Conservation (phyloP, 2,329 filamentous ascomycete genomes). For the Ophiobolus disseminans region DNA sequence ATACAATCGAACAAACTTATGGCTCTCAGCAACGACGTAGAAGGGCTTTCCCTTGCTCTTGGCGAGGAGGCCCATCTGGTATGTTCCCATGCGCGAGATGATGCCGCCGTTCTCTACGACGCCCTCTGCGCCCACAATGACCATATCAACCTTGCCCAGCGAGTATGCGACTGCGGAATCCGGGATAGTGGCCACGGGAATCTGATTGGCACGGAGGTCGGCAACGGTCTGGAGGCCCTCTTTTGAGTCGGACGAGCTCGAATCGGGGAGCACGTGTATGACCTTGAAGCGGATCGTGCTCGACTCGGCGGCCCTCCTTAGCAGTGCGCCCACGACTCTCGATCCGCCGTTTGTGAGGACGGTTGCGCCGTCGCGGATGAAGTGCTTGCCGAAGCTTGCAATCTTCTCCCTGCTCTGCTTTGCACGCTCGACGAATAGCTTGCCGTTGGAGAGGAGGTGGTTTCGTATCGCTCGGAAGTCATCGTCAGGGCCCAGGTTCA, state of each 20-base stretch:
- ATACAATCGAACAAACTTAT: conserved; percentile 93
- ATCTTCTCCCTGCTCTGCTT: conserved; percentile 86
- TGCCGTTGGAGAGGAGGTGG: conserved; percentile 84
- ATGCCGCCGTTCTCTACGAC: conserved; percentile 95
- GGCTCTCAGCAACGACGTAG: conserved; percentile 91
- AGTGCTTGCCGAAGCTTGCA: conserved; percentile 77
- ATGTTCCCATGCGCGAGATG: conserved; percentile 84
- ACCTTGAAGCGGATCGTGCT: conserved; percentile 76
- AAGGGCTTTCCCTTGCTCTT: conserved; percentile 76
- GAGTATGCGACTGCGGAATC: conserved; percentile 80
- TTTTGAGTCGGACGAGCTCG: conserved; percentile 42
- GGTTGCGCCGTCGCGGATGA: conserved; percentile 78
- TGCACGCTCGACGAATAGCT: conserved; percentile 84
- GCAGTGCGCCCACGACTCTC: conserved; percentile 78
- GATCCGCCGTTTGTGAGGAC: conserved; percentile 93
- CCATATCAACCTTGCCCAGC: conserved; percentile 74
- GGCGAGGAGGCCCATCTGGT: conserved; percentile 84
- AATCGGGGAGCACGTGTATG: conserved; percentile 66
- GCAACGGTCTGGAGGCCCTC: conserved; percentile 76
- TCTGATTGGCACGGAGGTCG: conserved; percentile 73
- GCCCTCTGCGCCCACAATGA: conserved; percentile 75
- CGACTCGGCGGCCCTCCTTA: conserved; percentile 75
- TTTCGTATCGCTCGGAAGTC: conserved; percentile 84
- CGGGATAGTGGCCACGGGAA: conserved; percentile 83
- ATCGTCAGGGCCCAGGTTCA: conserved; percentile 57